Evolutionary conservation across 139 green algal species (phyloP), one percentile per base, ranked within the genome.

Genomic region (Diplosphaera chodatii): DNA sequence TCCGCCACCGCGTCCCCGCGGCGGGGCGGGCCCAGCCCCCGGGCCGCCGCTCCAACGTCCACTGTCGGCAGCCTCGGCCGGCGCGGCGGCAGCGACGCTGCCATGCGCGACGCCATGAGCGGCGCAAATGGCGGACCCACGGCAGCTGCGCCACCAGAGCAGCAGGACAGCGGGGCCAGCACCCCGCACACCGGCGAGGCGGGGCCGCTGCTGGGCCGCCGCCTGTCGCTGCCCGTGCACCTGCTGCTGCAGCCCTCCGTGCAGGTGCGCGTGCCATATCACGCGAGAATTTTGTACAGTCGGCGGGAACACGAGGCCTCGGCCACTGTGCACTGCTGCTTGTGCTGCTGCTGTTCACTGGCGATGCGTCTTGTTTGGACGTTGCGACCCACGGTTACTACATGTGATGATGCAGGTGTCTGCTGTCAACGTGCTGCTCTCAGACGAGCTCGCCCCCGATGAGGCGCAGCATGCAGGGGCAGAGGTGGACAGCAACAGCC

Each of bases 201-300:
- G 23, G 56, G 13, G 34, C 55, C 33, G 56, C 34, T 64, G 22
- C 64, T 79, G 29, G 77, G 77, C 20, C 77, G 77, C 29, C 55
- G 71, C 32, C 34, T 56, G 1, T 34, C 56, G 40, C 30, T 82
- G 29, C 64, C 69, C 5, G 10, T 79, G 27, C 48, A 74, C 34
- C 48, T 74, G n/a, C 77, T 67, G 1, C 30, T 82, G 27, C 72
- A 78, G 72, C 77, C 77, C 1, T 82, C 72, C 21, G 22, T 78
- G 31, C 72, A 82, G 77, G 55, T 79, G 13, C 41, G 20, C 30
- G n/a, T n/a, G n/a, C n/a, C n/a, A n/a, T n/a, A n/a, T n/a, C n/a
- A n/a, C n/a, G n/a, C n/a, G n/a, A n/a, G n/a, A n/a, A n/a, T n/a
- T n/a, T n/a, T n/a, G n/a, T n/a, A n/a, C n/a, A n/a, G n/a, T n/a